Evolutionary conservation across 495 filamentous ascomycete species (phyloP).

Genomic region (Aspergillus cavernicola): DNA sequence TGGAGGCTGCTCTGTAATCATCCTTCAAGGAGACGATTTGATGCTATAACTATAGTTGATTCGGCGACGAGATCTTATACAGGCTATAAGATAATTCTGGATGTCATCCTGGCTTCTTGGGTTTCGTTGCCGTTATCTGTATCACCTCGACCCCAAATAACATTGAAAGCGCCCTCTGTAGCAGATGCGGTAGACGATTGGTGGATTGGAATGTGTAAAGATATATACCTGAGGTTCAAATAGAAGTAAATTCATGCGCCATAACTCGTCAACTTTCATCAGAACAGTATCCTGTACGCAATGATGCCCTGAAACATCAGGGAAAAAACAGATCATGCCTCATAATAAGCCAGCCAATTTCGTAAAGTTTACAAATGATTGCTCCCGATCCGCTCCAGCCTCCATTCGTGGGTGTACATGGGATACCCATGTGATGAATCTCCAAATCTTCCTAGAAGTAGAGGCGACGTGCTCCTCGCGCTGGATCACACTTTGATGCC

Average conservation of each 20-base stretch:
- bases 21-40: constrained; percentile 11
- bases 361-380: not conserved
- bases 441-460: not conserved
- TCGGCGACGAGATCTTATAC: constrained; percentile 13
- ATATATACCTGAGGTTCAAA: constrained; percentile 19
- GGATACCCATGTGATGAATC: not conserved
- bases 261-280: not conserved
- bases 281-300: not conserved
- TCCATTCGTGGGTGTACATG: not conserved
- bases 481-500: not conserved
- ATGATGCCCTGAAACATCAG: not conserved
- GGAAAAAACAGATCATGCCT: not conserved
- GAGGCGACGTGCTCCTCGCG: not conserved
- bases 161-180: constrained; percentile 25
- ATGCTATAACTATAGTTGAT: constrained; percentile 23
- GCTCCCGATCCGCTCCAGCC: not conserved
- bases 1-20: constrained; percentile 63
- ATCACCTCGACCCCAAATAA: constrained; percentile 33
- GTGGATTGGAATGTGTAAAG: constrained; percentile 18
- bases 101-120: constrained; percentile 8
- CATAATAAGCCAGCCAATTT: not conserved
- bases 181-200: constrained; percentile 28
- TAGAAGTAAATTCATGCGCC: constrained; percentile 9
- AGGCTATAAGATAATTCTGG: constrained; percentile 3
- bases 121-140: constrained; percentile 25